phyloP scores from a whole-genome alignment of 75 land plant species.

The Cryptomeria japonica region DNA sequence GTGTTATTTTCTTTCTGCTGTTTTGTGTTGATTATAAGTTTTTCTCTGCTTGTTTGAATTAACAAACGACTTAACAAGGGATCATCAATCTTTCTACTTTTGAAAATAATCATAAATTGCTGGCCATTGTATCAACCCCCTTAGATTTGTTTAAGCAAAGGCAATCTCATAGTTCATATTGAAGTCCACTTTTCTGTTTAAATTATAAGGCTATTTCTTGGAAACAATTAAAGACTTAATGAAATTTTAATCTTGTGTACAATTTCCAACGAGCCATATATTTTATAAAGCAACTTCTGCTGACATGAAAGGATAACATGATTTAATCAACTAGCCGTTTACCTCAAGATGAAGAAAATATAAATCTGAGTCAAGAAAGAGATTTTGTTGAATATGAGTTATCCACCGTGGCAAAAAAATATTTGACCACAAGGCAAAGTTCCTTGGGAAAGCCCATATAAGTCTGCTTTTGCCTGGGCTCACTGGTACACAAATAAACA shows the following conservation, averaged over 20 bases:
- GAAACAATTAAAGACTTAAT: not conserved
- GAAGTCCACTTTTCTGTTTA: not conserved
- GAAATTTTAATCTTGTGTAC: not conserved
- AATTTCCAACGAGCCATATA: not conserved
- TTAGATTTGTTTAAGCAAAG: not conserved
- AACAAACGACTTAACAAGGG: not conserved
- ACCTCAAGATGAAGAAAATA: slow-evolving; percentile 83
- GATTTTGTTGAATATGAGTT: slow-evolving; percentile 66
- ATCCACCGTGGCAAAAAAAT: slow-evolving; percentile 70
- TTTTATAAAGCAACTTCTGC: not conserved
- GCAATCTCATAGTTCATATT: not conserved
- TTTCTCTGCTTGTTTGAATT: too few relatives aligned
- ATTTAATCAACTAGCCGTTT: slow-evolving; percentile 5
- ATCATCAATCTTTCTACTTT: not conserved
- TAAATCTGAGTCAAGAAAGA: slow-evolving; percentile 81
- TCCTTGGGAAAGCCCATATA: slow-evolving; percentile 78
- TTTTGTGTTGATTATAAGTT: too few relatives aligned
- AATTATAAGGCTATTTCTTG: not conserved
- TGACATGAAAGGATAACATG: not conserved
- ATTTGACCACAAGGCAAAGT: slow-evolving; percentile 53
- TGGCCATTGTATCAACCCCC: not conserved
- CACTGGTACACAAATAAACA: slow-evolving; percentile 78
- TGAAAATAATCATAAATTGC: not conserved
- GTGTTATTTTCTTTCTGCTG: too few relatives aligned
- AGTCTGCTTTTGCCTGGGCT: slow-evolving; percentile 76